Base-by-base conservation (phyloP, 148 eudicot species). In the Salicornia ramosissima region DNA sequence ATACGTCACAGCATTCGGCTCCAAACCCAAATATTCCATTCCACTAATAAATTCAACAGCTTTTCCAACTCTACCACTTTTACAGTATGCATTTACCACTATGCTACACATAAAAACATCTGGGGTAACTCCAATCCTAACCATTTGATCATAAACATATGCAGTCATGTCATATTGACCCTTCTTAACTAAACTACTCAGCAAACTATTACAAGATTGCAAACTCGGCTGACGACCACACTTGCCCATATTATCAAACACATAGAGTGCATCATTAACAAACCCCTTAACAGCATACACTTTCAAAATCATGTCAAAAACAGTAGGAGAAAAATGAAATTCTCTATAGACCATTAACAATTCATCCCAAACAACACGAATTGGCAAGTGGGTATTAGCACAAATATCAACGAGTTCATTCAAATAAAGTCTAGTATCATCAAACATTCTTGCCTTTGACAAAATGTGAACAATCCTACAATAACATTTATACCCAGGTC, bases 181-280 rank as follows among this genome's bases (percentile, higher is more conserved):
- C 7, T 77, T 75, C 68, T 69, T 86, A 64, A 88, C 90, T 80
- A 93, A 81, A 74, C 78, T 25, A 77, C 86, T 83, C 64, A 93
- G 71, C 82, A 93, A 75, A 71, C 81, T 69, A 77, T 87, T 91
- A 84, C 97, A 91, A 51, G 92, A 84, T 36, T 64, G 78, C 84
- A 85, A 71, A 52, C 92, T 85, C 28, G 90, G 97, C 49, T 67
- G 8, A 19, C 85, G 61, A 0, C 98, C 96, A 28, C 75, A 76
- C 78, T 76, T 74, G 52, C 83, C 76, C 95, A 90, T 86, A 72
- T 86, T 77, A 79, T 93, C 98, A 71, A 93, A 93, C 92, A 90
- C 89, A 67, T 82, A 78, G 64, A 93, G 67, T 22, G 95, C 95
- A 83, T 83, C 61, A 53, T 55, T 78, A 1, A 79, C 34, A 79